These are phyloP conservation scores for Plenodomus lindquistii DNA, from an alignment of 2,329 filamentous ascomycete genomes.

Conservation along the genomic window DNA sequence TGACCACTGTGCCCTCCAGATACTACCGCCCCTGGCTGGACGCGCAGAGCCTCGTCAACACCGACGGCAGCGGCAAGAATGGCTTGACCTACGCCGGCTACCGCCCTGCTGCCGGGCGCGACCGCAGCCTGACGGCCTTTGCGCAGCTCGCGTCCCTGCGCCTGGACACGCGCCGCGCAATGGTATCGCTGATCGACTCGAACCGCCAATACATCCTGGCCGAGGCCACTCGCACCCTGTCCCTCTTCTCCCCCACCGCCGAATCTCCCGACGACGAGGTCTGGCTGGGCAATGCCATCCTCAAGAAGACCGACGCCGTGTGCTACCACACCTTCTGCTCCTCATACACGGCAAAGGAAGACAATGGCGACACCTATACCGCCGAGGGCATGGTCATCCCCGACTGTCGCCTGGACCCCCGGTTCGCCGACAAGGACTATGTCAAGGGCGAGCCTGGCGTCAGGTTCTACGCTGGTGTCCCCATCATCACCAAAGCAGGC, in stretches of 20 bases:
- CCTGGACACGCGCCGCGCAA: slow-evolving; percentile 37
- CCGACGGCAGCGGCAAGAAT: slow-evolving; percentile 26
- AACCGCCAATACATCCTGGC: slow-evolving; percentile 44
- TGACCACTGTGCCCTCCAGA: slow-evolving; percentile 16
- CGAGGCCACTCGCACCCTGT: slow-evolving; percentile 43
- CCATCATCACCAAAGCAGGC: slow-evolving; percentile 34
- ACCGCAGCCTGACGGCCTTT: slow-evolving; percentile 41
- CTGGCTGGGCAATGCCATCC: slow-evolving; percentile 38
- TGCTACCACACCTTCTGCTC: slow-evolving; percentile 35
- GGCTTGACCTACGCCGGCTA: slow-evolving; percentile 31
- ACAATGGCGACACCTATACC: slow-evolving; percentile 18
- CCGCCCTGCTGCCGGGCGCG: slow-evolving; percentile 23
- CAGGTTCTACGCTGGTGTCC: slow-evolving; percentile 40
- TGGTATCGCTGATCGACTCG: slow-evolving; percentile 46
- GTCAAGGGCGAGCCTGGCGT: slow-evolving; percentile 32
- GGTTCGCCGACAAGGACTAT: slow-evolving; percentile 29
- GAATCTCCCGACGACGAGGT: slow-evolving; percentile 28
- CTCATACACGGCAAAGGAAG: slow-evolving; percentile 24
- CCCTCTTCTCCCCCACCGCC: slow-evolving; percentile 32
- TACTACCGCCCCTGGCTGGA: slow-evolving; percentile 44
- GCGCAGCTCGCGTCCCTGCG: slow-evolving; percentile 42
- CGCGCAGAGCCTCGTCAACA: slow-evolving; percentile 36
- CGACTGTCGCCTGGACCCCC: slow-evolving; percentile 28
- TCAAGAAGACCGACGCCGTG: slow-evolving; percentile 33
- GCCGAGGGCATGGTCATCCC: slow-evolving; percentile 31